Base-by-base conservation (phyloP, 2,329 filamentous ascomycete genomes). In the Fusarium verrucosum region DNA sequence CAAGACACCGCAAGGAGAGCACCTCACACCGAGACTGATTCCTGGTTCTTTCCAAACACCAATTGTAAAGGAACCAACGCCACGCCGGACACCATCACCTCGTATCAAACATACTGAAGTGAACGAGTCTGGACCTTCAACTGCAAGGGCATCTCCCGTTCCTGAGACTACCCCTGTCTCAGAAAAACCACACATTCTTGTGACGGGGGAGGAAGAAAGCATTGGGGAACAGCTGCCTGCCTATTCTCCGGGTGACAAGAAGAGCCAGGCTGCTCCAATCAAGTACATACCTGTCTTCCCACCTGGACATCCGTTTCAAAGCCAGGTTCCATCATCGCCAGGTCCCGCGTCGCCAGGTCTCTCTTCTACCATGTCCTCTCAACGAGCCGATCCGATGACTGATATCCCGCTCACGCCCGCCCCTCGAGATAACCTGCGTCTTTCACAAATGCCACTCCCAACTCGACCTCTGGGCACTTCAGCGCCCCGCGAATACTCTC, bases 281-380 rank as follows among this genome's bases (percentile, higher is more conserved):
- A 81, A 83, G 43, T 89, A 87, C 69, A 81, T 81, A 50, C 85
- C 86, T 3, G 80, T 89, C 5, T 83, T 87, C 44, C 85, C 88
- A 8, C 82, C 87, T 1, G 80, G 78, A 4, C 83, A 87, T 59
- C 77, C 79, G 0, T 70, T 81, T 35, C 77, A 77, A 37, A 68
- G 73, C 10, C 80, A 83, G 52, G 82, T 83, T 28, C 83, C 86
- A 3, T 81, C 82, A 2, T 87, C 88, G 7, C 87, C 88, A 0
- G 84, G 84, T 0, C 87, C 87, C 3, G 75, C 86, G 1, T 89
- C 89, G 2, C 88, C 89, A 3, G 88, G 83, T 0, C 77, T 90
- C 35, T 81, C 87, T 33, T 81, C 81, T 14, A 85, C 84, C 0
- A 90, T 91, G 81, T 84, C 83, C 11, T 85, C 87, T 0, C 84